Evolutionary conservation across 164 flowering plant genomes (phyloP).

Genomic region (Vitis riparia): DNA sequence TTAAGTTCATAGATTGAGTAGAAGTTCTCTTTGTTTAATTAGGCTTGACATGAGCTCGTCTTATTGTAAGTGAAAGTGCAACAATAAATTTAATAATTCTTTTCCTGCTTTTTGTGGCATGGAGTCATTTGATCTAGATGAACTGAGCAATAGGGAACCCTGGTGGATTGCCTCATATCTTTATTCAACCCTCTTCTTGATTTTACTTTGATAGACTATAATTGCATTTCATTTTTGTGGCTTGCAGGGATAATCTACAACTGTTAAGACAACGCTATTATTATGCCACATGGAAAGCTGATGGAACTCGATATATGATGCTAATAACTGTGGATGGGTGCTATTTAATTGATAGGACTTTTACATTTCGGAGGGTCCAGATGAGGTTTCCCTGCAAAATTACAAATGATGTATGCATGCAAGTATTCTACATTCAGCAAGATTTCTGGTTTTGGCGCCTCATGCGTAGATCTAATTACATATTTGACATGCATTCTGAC

Average conservation of each 20-base stretch:
- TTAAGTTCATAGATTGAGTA: neutral
- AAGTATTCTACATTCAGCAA: neutral
- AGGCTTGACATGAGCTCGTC: neutral
- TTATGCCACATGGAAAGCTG: conserved; percentile 99
- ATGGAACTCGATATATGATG: conserved; percentile 99
- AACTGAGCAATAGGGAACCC: neutral
- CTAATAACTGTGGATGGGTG: conserved; percentile 88
- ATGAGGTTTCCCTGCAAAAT: conserved; percentile 86
- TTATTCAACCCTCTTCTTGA: neutral
- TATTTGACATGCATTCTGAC: conserved; percentile 11
- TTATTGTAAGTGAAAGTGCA: too few relatives aligned
- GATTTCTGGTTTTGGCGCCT: conserved; percentile 1
- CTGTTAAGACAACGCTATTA: conserved; percentile 87
- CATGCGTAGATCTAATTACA: neutral
- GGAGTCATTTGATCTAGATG: neutral
- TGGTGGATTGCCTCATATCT: neutral
- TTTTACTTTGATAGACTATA: conserved; percentile 1
- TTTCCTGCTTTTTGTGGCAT: neutral
- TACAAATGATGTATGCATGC: conserved; percentile 51
- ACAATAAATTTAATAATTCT: neutral
- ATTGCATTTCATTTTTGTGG: neutral
- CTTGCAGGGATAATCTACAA: conserved; percentile 78
- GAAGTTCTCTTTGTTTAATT: too few relatives aligned
- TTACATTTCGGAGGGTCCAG: conserved; percentile 86
- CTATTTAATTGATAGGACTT: conserved; percentile 83